phyloP scores from a whole-genome alignment of 2,329 filamentous ascomycete genomes.

The Simplicillium sp. region DNA sequence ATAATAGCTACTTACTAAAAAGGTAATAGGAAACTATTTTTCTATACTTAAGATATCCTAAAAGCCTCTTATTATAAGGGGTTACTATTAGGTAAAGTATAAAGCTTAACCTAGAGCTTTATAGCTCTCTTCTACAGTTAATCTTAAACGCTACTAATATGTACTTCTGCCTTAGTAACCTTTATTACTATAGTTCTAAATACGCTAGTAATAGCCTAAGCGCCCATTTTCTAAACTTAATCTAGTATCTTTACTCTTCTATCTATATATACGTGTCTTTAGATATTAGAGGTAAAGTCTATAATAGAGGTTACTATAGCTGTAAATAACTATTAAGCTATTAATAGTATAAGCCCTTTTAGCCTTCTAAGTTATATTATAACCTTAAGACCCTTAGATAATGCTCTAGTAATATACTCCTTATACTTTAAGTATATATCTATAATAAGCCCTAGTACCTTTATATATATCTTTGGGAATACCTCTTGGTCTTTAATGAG shows the following conservation, averaged over 20 bases:
- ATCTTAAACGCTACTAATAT: conserved; percentile 9
- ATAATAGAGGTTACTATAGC: conserved; percentile 12
- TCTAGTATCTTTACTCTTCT: conserved; percentile 6
- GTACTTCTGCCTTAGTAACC: conserved; percentile 11
- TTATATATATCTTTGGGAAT: conserved; percentile 6
- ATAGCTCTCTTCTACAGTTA: conserved; percentile 9
- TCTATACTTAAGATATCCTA: conserved; percentile 1
- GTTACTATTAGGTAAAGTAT: conserved; percentile 5
- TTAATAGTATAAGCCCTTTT: conserved; percentile 11
- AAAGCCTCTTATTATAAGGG: neutral
- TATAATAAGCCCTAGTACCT: conserved; percentile 10
- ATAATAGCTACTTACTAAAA: conserved; percentile 4
- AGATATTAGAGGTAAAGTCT: conserved; percentile 16
- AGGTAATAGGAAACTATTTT: conserved; percentile 2
- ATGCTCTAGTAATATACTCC: conserved; percentile 13
- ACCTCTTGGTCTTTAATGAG: conserved; percentile 8
- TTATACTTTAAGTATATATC: conserved; percentile 12
- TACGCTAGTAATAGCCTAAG: conserved; percentile 10
- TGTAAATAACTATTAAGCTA: conserved; percentile 13
- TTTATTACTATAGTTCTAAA: conserved; percentile 10
- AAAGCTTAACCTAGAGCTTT: conserved; percentile 5
- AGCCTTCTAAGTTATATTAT: conserved; percentile 11
- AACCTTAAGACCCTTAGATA: conserved; percentile 12
- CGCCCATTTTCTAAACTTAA: conserved; percentile 7
- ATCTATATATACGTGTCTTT: conserved; percentile 12